phyloP scores from a whole-genome alignment of 2,329 filamentous ascomycete species.

The Cladophialophora yegresii region DNA sequence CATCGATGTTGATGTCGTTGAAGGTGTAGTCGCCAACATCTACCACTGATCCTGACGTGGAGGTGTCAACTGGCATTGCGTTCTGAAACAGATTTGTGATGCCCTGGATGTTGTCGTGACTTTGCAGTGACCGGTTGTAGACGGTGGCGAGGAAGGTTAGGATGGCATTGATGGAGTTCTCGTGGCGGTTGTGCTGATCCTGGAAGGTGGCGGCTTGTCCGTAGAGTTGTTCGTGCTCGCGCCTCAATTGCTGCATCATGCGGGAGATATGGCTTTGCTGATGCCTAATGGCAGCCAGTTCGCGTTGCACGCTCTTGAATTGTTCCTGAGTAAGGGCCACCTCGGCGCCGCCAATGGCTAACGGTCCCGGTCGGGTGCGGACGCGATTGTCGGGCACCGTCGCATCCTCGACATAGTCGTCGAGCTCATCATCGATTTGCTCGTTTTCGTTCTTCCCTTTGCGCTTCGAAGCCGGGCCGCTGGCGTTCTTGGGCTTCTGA shows the following conservation, averaged over 20 bases:
- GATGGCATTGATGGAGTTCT: slow-evolving; percentile 98
- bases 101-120: slow-evolving; percentile 63
- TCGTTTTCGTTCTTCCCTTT: slow-evolving; percentile 57
- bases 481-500: slow-evolving; percentile 83
- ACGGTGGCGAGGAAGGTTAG: slow-evolving; percentile 95
- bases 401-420: slow-evolving; percentile 52
- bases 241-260: slow-evolving; percentile 76
- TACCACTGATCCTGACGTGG: slow-evolving; percentile 61
- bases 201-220: slow-evolving; percentile 88
- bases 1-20: slow-evolving; percentile 40
- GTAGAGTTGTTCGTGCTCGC: slow-evolving; percentile 85
- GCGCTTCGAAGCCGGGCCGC: slow-evolving; percentile 55
- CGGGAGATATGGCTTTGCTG: slow-evolving; percentile 84
- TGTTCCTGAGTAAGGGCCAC: slow-evolving; percentile 66
- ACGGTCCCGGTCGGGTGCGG: slow-evolving; percentile 43
- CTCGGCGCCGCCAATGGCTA: slow-evolving; percentile 45
- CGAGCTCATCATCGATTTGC: slow-evolving; percentile 69
- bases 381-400: slow-evolving; percentile 39
- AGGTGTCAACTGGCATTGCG: slow-evolving; percentile 63
- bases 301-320: slow-evolving; percentile 72
- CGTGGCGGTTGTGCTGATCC: slow-evolving; percentile 89
- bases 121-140: slow-evolving; percentile 89
- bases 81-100: slow-evolving; percentile 77
- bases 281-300: slow-evolving; percentile 77
- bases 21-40: slow-evolving; percentile 60